phyloP scores from a whole-genome alignment of 495 filamentous ascomycete genomes.

The Sporormia fimetaria region DNA sequence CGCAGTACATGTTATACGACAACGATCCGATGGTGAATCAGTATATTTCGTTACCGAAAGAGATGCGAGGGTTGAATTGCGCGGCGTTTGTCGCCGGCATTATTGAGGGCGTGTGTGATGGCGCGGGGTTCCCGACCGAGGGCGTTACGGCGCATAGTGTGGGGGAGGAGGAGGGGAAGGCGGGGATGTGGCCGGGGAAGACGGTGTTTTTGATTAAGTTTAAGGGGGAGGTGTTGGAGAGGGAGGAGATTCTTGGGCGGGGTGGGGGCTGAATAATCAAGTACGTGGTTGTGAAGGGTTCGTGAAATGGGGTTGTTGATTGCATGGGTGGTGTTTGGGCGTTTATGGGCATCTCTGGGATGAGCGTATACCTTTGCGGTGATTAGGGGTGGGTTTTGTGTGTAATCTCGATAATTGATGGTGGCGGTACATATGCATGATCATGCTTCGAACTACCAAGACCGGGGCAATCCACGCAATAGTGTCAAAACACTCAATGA shows the following conservation, averaged over 20 bases:
- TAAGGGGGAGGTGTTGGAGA: conserved; percentile 73
- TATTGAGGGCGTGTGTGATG: conserved; percentile 90
- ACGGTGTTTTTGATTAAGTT: conserved; percentile 95
- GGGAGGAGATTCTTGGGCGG: conserved; percentile 60
- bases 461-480: too few relatives aligned
- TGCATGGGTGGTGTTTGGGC: too few relatives aligned
- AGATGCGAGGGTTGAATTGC: conserved; percentile 94
- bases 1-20: conserved; percentile 97
- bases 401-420: too few relatives aligned
- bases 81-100: conserved; percentile 92
- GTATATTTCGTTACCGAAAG: conserved; percentile 81
- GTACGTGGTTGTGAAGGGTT: too few relatives aligned
- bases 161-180: conserved; percentile 44
- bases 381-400: too few relatives aligned
- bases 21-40: conserved; percentile 92
- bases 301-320: too few relatives aligned
- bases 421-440: too few relatives aligned
- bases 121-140: conserved; percentile 66
- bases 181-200: conserved; percentile 74
- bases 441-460: too few relatives aligned
- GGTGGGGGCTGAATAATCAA: conserved; percentile 21
- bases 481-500: too few relatives aligned
- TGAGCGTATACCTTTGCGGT: too few relatives aligned
- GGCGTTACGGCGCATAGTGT: conserved; percentile 86
- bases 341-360: too few relatives aligned